Evolutionary conservation across 1,139 yeast species (phyloP).

Genomic region (Saccharomyces hybrid): DNA sequence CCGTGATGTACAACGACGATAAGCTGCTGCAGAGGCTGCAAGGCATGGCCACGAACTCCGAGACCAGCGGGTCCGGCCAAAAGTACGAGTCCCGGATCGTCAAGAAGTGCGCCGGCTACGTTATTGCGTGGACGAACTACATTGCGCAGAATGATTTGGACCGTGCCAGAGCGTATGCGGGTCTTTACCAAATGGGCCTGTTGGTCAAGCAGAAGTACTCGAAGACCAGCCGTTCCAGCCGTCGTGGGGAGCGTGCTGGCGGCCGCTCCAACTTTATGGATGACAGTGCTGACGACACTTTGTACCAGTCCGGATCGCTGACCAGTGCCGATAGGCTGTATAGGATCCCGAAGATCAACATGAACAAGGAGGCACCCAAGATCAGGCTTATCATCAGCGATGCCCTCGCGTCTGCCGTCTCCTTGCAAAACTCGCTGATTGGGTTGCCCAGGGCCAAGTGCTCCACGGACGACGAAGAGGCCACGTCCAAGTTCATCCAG

Average conservation of each 20-base stretch:
- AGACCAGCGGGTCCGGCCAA: constrained; percentile 17
- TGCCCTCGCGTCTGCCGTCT: constrained; percentile 65
- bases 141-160: constrained; percentile 14
- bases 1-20: constrained; percentile 56
- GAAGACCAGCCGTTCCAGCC: neutral
- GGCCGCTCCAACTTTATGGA: constrained; percentile 35
- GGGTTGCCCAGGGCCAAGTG: constrained; percentile 45
- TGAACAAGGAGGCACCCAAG: constrained; percentile 64
- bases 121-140: constrained; percentile 22
- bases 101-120: constrained; percentile 15
- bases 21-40: constrained; percentile 57
- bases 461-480: constrained; percentile 56
- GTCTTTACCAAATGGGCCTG: neutral
- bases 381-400: constrained; percentile 65
- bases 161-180: constrained; percentile 2
- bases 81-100: constrained; percentile 18
- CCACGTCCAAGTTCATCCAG: constrained; percentile 56
- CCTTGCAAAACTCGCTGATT: constrained; percentile 55
- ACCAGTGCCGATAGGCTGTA: constrained; percentile 38
- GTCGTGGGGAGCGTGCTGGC: constrained; percentile 7
- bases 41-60: constrained; percentile 35
- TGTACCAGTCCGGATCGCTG: constrained; percentile 7
- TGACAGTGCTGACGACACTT: constrained; percentile 39
- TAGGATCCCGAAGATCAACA: constrained; percentile 60
- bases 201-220: neutral